Evolutionary conservation across 129 eudicot species (phyloP).

Genomic region (Ambrosia trifida): DNA sequence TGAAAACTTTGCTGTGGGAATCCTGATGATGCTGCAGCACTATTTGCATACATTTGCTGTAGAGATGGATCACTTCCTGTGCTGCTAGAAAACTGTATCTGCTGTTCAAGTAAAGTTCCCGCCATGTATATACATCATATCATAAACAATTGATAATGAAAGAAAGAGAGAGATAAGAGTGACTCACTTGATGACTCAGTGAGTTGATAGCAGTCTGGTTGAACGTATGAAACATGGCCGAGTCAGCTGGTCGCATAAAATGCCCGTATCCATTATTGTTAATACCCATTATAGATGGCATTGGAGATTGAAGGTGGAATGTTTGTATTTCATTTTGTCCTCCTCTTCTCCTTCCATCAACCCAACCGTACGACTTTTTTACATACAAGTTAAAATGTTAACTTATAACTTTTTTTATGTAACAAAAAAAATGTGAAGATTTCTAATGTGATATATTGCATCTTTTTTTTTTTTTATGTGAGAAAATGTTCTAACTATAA

Average conservation of each 20-base stretch:
- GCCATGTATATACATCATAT: background rate
- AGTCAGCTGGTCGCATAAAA: constrained; percentile 39
- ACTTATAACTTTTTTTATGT: too few species aligned
- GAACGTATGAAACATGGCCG: constrained; percentile 46
- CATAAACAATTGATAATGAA: background rate
- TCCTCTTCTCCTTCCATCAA: constrained; percentile 42
- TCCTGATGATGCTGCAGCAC: constrained; percentile 99
- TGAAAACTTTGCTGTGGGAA: constrained; percentile 59
- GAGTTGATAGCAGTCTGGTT: constrained; percentile 50
- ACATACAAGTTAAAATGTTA: background rate
- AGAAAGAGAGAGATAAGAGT: background rate
- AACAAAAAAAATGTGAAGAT: background rate
- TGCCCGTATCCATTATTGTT: constrained; percentile 38
- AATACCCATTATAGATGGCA: constrained; percentile 29
- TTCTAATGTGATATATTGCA: too few species aligned
- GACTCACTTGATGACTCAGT: constrained; percentile 54
- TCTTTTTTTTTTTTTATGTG: too few species aligned
- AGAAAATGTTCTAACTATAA: background rate
- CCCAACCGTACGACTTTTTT: constrained; percentile 25
- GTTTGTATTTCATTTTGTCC: constrained; percentile 52
- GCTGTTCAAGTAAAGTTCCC: background rate
- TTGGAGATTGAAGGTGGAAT: constrained; percentile 46
- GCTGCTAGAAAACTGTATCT: constrained; percentile 38
- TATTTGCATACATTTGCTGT: constrained; percentile 50
- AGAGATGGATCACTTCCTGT: constrained; percentile 30